phyloP scores from a whole-genome alignment of 371 early-diverging fungal genomes.

The Lichtheimia ramosa region DNA sequence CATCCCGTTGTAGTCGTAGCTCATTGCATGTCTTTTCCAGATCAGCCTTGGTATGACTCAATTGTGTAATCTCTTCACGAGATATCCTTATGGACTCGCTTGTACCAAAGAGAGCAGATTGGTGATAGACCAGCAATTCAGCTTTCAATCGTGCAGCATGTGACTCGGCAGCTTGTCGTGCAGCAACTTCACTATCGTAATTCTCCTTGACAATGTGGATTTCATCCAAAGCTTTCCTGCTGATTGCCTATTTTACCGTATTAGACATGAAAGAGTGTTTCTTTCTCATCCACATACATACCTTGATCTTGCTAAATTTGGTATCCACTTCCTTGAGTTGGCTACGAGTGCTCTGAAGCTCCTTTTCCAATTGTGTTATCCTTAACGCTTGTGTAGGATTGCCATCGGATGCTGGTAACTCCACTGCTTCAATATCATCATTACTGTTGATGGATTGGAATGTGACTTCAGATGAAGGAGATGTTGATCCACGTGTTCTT shows the following conservation, averaged over 20 bases:
- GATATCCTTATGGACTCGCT: conserved; percentile 13
- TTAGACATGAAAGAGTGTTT: neutral
- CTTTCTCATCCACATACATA: neutral
- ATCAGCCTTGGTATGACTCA: conserved; percentile 31
- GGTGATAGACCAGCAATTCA: conserved; percentile 37
- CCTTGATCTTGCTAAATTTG: conserved; percentile 50
- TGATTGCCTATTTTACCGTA: conserved; percentile 26
- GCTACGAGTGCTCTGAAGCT: conserved; percentile 27
- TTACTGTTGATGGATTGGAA: conserved; percentile 15
- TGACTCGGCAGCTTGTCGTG: conserved; percentile 38
- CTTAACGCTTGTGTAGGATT: neutral
- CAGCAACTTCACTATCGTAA: conserved; percentile 36
- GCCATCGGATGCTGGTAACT: conserved; percentile 2
- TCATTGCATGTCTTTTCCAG: conserved; percentile 39
- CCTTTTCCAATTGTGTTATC: conserved; percentile 15
- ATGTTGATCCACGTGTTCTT: conserved; percentile 11
- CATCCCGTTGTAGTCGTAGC: conserved; percentile 33
- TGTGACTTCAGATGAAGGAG: conserved; percentile 14
- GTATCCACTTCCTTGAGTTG: conserved; percentile 34
- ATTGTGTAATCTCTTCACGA: conserved; percentile 35
- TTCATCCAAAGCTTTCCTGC: conserved; percentile 49
- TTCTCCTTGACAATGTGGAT: conserved; percentile 45
- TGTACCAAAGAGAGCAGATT: conserved; percentile 25
- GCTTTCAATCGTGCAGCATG: conserved; percentile 26
- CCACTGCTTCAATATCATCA: conserved; percentile 8